These are phyloP conservation scores for Euphorbia tirucalli DNA, from an alignment of 345 rosid genomes.

Conservation along the genomic window DNA sequence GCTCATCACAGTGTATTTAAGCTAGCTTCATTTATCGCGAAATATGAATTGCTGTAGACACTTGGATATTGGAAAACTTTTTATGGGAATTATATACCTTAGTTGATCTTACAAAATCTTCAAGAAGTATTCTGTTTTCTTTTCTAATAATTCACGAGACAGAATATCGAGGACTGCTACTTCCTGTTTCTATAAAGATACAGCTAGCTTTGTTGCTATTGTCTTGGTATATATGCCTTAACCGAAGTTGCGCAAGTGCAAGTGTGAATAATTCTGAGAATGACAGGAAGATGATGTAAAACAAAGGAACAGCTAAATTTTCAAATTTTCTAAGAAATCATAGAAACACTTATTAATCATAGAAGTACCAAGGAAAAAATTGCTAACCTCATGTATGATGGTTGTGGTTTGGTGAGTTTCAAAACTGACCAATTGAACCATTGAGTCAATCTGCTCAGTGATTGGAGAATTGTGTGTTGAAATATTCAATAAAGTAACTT, in stretches of 20 bases:
- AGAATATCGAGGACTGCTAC: no score
- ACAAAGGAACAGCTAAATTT: no score
- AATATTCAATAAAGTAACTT: background rate
- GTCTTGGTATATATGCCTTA: no score
- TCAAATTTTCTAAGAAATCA: no score
- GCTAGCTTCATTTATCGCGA: background rate
- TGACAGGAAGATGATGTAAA: background rate
- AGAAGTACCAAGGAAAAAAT: background rate
- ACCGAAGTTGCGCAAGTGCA: background rate
- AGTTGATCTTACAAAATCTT: background rate
- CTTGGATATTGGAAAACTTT: no score
- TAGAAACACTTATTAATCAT: background rate
- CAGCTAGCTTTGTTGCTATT: no score
- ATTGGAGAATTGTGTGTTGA: background rate
- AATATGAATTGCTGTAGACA: background rate
- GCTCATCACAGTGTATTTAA: background rate
- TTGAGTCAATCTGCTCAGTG: background rate
- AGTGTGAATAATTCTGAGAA: background rate
- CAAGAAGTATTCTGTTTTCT: background rate
- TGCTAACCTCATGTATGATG: background rate
- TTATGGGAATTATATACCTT: background rate
- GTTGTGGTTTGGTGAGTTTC: background rate
- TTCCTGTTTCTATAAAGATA: no score
- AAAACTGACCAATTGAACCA: background rate
- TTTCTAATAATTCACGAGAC: background rate